A percentile compares a stretch with the other conserved stretches of the same genome.
These are phyloP conservation scores for Fusarium caatingaense DNA, from an alignment of 2,329 filamentous ascomycete species.

Conservation along the genomic window DNA sequence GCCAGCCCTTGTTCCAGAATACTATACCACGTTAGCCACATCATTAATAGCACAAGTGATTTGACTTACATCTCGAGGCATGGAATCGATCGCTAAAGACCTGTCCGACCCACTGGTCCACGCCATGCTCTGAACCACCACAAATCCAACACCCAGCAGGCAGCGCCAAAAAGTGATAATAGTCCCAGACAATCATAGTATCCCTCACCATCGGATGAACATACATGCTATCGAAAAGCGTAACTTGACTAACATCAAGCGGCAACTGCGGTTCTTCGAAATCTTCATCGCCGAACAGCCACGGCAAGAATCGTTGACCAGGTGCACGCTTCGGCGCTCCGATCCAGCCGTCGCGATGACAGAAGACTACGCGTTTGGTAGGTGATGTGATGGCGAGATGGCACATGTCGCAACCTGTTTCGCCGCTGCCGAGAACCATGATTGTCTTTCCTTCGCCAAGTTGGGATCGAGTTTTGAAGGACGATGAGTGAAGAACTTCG, in stretches of 20 bases:
- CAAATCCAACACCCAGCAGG: not conserved
- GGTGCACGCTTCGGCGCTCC: not conserved
- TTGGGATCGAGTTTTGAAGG: not conserved
- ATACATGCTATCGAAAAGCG: constrained; percentile 28
- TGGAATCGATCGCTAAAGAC: constrained; percentile 5
- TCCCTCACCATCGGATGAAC: constrained; percentile 24
- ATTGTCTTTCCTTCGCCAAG: not conserved
- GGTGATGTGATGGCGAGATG: constrained; percentile 9
- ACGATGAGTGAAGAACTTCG: not conserved
- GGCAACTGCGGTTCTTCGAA: not conserved
- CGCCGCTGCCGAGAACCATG: constrained; percentile 1
- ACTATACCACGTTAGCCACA: not conserved
- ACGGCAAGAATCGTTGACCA: not conserved
- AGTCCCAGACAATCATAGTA: constrained; percentile 27
- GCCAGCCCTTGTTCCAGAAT: constrained; percentile 2
- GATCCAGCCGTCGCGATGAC: constrained; percentile 8
- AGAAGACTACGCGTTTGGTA: constrained; percentile 1
- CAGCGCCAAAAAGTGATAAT: constrained; percentile 15
- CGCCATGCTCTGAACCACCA: not conserved
- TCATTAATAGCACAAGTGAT: rapidly evolving
- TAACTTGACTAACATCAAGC: constrained; percentile 15
- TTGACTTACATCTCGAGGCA: not conserved
- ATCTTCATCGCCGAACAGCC: not conserved
- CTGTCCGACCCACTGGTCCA: constrained; percentile 35
- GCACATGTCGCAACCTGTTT: constrained; percentile 2